Conservation (phyloP, 2,329 filamentous ascomycete species). For the Venturia aucupariae region DNA sequence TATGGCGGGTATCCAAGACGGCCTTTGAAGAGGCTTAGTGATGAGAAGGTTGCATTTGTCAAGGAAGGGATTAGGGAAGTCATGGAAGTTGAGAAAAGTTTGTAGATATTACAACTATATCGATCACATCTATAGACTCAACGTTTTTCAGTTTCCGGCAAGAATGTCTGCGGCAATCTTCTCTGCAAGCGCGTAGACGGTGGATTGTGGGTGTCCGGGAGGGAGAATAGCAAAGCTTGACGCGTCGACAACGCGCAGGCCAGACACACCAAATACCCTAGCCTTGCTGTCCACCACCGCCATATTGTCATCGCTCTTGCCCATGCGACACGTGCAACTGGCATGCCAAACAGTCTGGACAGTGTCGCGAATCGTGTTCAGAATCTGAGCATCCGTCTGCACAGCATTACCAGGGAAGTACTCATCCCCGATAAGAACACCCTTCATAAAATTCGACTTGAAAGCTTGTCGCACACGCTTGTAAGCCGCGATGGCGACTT, state of each 20-base stretch:
- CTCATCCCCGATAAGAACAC: conserved; percentile 22
- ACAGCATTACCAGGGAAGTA: conserved; percentile 21
- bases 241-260: conserved; percentile 30
- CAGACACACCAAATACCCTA: conserved; percentile 26
- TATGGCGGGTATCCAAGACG: conserved; percentile 70
- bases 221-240: conserved; percentile 21
- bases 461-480: conserved; percentile 25
- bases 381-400: conserved; percentile 23
- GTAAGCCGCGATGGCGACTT: conserved; percentile 25
- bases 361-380: conserved; percentile 17
- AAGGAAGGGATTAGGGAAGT: conserved; percentile 43
- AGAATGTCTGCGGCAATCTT: background rate
- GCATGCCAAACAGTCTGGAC: conserved; percentile 28
- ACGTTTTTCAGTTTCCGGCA: background rate
- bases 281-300: conserved; percentile 4
- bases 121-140: too few relatives aligned
- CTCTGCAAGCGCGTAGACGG: conserved; percentile 6
- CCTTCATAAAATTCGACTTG: conserved; percentile 19
- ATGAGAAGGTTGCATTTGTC: conserved; percentile 41
- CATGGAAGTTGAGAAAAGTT: conserved; percentile 53
- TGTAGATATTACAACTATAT: conserved; percentile 15
- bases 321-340: conserved; percentile 25
- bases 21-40: conserved; percentile 58
- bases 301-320: conserved; percentile 18
- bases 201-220: background rate